A percentile compares a stretch with the other conserved stretches of the same genome.
Conservation (phyloP, 1,139 yeast genomes). For the Scheffersomyces cryptocercus region DNA sequence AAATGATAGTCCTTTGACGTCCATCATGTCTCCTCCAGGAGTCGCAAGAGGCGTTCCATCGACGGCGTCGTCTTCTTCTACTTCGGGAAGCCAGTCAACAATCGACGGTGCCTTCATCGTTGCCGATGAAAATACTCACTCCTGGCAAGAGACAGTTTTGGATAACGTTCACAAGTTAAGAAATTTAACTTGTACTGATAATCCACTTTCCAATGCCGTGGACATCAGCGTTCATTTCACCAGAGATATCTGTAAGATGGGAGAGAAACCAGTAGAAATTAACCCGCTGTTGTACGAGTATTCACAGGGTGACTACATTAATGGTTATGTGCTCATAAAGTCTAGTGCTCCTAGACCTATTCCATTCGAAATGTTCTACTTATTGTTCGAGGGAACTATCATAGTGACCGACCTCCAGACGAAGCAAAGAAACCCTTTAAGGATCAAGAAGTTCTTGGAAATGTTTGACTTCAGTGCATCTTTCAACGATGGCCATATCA, state of each 20-base stretch:
- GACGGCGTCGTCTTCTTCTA: not conserved
- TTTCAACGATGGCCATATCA: slow-evolving; percentile 33
- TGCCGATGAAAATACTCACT: slow-evolving; percentile 34
- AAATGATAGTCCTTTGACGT: slow-evolving; percentile 1
- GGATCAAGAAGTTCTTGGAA: slow-evolving; percentile 32
- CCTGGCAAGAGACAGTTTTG: slow-evolving; percentile 41
- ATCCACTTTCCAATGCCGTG: slow-evolving; percentile 26
- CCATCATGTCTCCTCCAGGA: not conserved
- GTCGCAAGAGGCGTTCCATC: not conserved
- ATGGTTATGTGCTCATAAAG: slow-evolving; percentile 36
- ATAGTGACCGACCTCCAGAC: slow-evolving; percentile 15
- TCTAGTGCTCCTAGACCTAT: slow-evolving; percentile 28
- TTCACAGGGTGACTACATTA: slow-evolving; percentile 41
- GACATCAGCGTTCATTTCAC: slow-evolving; percentile 35
- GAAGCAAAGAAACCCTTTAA: slow-evolving; percentile 14
- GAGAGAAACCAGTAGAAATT: slow-evolving; percentile 23
- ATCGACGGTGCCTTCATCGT: slow-evolving; percentile 15
- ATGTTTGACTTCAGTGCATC: slow-evolving; percentile 48
- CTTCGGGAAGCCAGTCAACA: not conserved
- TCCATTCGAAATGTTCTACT: slow-evolving; percentile 44
- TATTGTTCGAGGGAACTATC: slow-evolving; percentile 41
- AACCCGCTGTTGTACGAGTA: slow-evolving; percentile 39
- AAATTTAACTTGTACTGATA: slow-evolving; percentile 32
- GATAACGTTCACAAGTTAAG: slow-evolving; percentile 39
- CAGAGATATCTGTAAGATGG: slow-evolving; percentile 33